Conservation (phyloP, 257 asterid species). For the Forsythia viridissima region DNA sequence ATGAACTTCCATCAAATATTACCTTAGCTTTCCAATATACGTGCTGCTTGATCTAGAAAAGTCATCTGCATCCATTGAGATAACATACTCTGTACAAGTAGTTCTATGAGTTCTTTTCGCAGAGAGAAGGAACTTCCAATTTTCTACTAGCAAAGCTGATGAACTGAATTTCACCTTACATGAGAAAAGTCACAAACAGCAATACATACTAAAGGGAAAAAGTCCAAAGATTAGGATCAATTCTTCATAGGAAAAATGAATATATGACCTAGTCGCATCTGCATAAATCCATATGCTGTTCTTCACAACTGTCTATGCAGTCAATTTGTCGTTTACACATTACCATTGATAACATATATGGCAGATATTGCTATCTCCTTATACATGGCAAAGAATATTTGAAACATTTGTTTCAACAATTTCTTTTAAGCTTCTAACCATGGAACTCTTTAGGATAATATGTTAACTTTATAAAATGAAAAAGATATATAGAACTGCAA, state of each 20-base stretch:
- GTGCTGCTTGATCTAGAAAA: constrained; percentile 54
- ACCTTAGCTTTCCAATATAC: constrained; percentile 56
- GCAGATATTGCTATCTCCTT: not conserved
- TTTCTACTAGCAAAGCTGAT: constrained; percentile 53
- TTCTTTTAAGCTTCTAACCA: too few relatives aligned
- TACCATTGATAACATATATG: too few relatives aligned
- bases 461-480: too few relatives aligned
- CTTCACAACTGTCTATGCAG: not conserved
- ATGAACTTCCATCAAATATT: not conserved
- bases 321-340: not conserved
- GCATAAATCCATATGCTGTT: not conserved
- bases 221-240: not conserved
- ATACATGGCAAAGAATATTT: not conserved
- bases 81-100: constrained; percentile 56
- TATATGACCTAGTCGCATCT: not conserved
- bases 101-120: constrained; percentile 58
- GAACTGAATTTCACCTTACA: not conserved
- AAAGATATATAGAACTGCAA: too few relatives aligned
- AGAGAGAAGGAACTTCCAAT: constrained; percentile 59
- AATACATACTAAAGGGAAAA: not conserved
- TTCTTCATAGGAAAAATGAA: not conserved
- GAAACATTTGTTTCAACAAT: too few relatives aligned
- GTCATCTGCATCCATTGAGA: constrained; percentile 56
- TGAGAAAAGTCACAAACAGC: not conserved
- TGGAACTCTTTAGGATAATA: too few relatives aligned